Percentiles rank a stretch among this genome's conserved stretches.
phyloP scores from a whole-genome alignment of 495 filamentous ascomycete species.

The Talaromyces nanjingensis region DNA sequence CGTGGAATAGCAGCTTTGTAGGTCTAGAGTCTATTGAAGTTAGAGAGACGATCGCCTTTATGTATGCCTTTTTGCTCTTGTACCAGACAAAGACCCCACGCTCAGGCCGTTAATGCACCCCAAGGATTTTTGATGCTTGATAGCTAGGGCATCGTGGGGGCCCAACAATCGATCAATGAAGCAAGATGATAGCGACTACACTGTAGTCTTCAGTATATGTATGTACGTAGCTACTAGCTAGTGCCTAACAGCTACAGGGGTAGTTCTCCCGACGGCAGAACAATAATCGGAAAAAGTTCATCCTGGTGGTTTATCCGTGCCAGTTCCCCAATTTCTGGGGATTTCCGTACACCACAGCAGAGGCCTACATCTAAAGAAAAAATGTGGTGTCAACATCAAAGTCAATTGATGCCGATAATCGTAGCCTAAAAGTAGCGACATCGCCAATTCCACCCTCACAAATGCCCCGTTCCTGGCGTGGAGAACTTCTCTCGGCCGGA shows the following conservation, averaged over 20 bases:
- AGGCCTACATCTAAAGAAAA: background rate
- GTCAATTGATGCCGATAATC: background rate
- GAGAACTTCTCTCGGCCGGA: background rate
- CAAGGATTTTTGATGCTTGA: background rate
- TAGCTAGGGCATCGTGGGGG: background rate
- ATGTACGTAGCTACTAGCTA: background rate
- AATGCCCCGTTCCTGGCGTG: background rate
- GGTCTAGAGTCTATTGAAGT: background rate
- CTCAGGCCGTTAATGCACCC: background rate
- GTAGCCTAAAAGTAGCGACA: background rate
- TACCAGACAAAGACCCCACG: background rate
- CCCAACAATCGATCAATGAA: background rate
- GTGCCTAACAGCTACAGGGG: background rate
- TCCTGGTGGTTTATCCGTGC: background rate
- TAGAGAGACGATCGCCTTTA: background rate
- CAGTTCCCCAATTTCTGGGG: background rate
- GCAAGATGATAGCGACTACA: background rate
- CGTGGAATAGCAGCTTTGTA: background rate
- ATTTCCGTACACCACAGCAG: background rate
- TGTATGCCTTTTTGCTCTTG: background rate
- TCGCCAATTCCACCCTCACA: background rate
- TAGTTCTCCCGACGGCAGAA: background rate
- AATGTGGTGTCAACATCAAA: background rate
- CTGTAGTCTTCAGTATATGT: background rate
- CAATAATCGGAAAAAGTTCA: background rate